Conservation (phyloP, 441 rosid species). For the Populus hybrid region DNA sequence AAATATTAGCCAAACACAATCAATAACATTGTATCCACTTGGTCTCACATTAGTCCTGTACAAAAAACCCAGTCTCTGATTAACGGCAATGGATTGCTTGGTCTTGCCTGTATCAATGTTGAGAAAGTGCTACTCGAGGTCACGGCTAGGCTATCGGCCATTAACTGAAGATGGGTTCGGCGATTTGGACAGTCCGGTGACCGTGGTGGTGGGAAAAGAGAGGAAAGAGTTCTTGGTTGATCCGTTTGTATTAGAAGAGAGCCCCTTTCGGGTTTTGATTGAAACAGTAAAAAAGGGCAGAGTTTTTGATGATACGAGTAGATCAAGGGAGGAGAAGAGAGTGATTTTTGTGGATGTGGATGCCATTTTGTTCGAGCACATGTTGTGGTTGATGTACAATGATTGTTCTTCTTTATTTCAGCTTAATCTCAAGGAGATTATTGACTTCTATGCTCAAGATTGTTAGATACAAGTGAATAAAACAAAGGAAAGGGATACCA, state of each 20-base stretch:
- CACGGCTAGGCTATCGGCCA: conserved; percentile 45
- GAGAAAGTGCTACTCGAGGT: conserved; percentile 32
- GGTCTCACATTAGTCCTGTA: not conserved
- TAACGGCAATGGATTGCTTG: conserved; percentile 57
- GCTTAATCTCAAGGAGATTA: conserved; percentile 68
- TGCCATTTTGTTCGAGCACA: conserved; percentile 79
- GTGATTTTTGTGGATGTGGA: conserved; percentile 62
- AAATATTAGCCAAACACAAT: no score
- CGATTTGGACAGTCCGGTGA: conserved; percentile 34
- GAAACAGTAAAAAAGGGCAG: conserved; percentile 24
- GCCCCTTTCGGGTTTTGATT: conserved; percentile 60
- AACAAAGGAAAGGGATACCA: not conserved
- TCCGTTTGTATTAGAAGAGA: conserved; percentile 53
- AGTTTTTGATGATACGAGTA: not conserved
- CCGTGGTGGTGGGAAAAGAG: conserved; percentile 75
- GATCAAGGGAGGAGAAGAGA: conserved; percentile 20
- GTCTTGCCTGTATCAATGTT: conserved; percentile 49
- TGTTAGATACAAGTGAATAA: conserved; percentile 8
- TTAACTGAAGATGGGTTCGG: conserved; percentile 28
- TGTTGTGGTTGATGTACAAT: conserved; percentile 76
- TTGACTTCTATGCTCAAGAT: conserved; percentile 70
- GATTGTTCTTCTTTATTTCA: conserved; percentile 58
- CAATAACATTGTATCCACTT: not conserved
- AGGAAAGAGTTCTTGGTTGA: conserved; percentile 65
- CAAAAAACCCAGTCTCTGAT: not conserved